phyloP scores from a whole-genome alignment of 345 rosid genomes.

The Aquilaria sinensis region DNA sequence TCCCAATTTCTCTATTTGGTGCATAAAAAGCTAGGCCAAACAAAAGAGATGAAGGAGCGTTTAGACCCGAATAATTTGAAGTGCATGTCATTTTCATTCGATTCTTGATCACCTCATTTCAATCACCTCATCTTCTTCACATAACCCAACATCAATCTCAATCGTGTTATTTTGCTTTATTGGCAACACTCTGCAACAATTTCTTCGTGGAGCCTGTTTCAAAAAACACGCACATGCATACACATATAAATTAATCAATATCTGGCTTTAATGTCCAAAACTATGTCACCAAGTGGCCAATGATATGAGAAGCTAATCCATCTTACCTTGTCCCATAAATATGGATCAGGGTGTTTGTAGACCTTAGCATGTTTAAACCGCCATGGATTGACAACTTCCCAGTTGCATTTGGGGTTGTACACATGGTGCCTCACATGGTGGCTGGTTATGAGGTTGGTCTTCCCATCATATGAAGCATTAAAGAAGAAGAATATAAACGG shows the following conservation, averaged over 20 bases:
- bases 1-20: no score
- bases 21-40: no score
- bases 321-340: slow-evolving; percentile 40
- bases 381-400: slow-evolving; percentile 37
- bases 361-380: slow-evolving; percentile 27
- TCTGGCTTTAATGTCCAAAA: no score
- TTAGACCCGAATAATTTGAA: no score
- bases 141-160: slow-evolving; percentile 32
- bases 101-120: slow-evolving; percentile 11
- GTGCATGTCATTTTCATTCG: background rate
- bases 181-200: slow-evolving; percentile 38
- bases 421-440: no score
- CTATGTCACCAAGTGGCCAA: no score
- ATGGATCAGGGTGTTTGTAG: slow-evolving; percentile 34
- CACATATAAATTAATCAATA: background rate
- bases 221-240: slow-evolving; percentile 4
- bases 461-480: no score
- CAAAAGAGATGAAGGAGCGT: no score
- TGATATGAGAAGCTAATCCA: background rate
- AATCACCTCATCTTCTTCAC: slow-evolving; percentile 31
- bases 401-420: background rate
- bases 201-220: slow-evolving; percentile 42
- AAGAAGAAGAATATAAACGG: no score
- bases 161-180: slow-evolving; percentile 20
- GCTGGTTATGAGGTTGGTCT: no score